Base-by-base conservation (phyloP, 2,329 filamentous ascomycete species). In the Ophiostoma angusticollis region DNA sequence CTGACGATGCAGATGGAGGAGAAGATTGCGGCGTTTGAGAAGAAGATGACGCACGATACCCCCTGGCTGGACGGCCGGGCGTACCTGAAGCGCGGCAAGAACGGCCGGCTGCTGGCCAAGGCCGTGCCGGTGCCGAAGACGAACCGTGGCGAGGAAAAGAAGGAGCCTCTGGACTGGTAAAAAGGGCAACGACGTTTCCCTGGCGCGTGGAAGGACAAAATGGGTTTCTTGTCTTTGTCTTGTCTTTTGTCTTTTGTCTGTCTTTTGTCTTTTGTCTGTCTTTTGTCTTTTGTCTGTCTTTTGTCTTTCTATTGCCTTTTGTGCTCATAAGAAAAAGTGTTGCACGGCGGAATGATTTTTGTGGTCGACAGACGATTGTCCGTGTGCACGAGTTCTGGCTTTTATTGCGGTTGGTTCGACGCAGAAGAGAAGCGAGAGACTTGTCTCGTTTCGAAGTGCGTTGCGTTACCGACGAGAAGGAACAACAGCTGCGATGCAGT, bases 1-100 rank as follows among this genome's bases (percentile, higher is more conserved):
- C 64, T 96, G 47, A 96, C 89, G 6, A 84, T 95, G 70, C 84
- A 93, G 63, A 74, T 84, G 63, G 86, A 91, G 47, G 80, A 86
- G 45, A 86, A 93, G 70, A 95, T 96, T 55, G 65, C 72, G 42
- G 71, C 70, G 44, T 94, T 91, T 53, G 89, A 96, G 74, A 65
- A 66, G 51, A 79, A 78, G 60, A 75, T 86, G 56, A 80, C 80
- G 9, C 61, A 68, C 37, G 73, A 84, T 45, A 93, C 84, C 17
- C 89, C 91, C 3, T 96, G 89, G 89, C 64, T 96, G 48, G 85
- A 95, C 54, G 91, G 89, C 24, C 78, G 70, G 30, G 84, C 78
- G 0, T 96, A 93, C 58, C 68, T 96, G 43, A 73, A 67, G 62
- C 59, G 72, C 34, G 66, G 65, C 50, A 69, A 67, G 31, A 62